phyloP scores from a whole-genome alignment of 2,329 filamentous ascomycete genomes.

The Botrytis galanthina region DNA sequence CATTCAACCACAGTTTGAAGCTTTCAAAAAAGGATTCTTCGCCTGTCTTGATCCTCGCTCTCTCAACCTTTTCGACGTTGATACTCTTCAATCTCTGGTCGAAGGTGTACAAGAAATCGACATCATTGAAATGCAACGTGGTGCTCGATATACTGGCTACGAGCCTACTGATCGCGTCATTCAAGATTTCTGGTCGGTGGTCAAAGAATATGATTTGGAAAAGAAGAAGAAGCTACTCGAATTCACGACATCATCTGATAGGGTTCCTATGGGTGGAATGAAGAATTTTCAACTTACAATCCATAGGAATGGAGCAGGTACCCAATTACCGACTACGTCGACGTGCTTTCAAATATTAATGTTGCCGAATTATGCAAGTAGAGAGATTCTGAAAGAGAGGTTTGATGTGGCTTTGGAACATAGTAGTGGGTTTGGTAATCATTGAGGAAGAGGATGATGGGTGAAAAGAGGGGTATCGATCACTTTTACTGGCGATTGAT shows the following conservation, averaged over 20 bases:
- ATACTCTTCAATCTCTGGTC: constrained; percentile 71
- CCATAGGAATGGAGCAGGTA: constrained; percentile 67
- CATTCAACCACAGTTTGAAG: constrained; percentile 71
- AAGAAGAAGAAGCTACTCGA: constrained; percentile 78
- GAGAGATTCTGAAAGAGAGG: constrained; percentile 68
- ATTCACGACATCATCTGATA: constrained; percentile 91
- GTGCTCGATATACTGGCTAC: constrained; percentile 80
- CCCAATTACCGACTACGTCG: constrained; percentile 76
- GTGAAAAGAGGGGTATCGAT: not conserved
- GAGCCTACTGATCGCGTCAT: constrained; percentile 67
- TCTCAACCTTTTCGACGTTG: constrained; percentile 64
- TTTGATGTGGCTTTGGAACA: constrained; percentile 85
- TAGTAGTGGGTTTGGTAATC: constrained; percentile 83
- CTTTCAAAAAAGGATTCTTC: constrained; percentile 79
- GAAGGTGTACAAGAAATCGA: constrained; percentile 84
- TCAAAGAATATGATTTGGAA: constrained; percentile 62
- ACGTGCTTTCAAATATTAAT: constrained; percentile 91
- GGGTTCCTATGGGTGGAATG: constrained; percentile 84
- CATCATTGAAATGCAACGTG: constrained; percentile 66
- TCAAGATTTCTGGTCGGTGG: constrained; percentile 79
- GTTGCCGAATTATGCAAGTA: constrained; percentile 76
- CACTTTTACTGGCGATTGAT: not conserved
- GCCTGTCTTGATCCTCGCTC: constrained; percentile 70
- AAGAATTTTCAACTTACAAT: constrained; percentile 80
- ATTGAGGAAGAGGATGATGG: constrained; percentile 43